phyloP scores from a whole-genome alignment of 2,329 filamentous ascomycete species.

The Aspergillus sergii region DNA sequence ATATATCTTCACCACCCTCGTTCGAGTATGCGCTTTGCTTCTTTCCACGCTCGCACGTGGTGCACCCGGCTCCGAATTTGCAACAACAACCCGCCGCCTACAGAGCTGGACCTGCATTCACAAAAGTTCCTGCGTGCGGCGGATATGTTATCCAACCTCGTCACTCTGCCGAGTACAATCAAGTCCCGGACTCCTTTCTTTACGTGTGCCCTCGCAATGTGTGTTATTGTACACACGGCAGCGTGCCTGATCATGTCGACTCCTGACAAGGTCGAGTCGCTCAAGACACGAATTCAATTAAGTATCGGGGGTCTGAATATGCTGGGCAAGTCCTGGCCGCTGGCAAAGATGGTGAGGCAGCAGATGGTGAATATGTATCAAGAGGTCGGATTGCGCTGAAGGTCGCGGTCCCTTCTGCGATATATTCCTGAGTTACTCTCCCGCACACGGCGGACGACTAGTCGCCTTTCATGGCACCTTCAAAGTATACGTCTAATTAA shows the following conservation, averaged over 20 bases:
- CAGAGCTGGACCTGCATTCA: constrained; percentile 55
- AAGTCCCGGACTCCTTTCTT: constrained; percentile 75
- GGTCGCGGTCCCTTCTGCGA: constrained; percentile 56
- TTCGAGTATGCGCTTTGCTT: constrained; percentile 58
- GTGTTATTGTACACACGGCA: constrained; percentile 73
- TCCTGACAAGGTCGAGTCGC: constrained; percentile 20
- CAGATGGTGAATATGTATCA: constrained; percentile 31
- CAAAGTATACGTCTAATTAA: background rate
- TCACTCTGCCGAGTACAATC: constrained; percentile 56
- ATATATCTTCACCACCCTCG: constrained; percentile 75
- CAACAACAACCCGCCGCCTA: constrained; percentile 1
- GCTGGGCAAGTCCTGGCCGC: constrained; percentile 34
- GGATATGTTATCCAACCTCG: constrained; percentile 72
- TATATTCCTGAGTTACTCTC: background rate
- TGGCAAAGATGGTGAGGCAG: constrained; percentile 29
- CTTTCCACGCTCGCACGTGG: constrained; percentile 22
- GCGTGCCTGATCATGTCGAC: constrained; percentile 62
- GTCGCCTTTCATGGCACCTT: background rate
- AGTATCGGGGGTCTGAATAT: constrained; percentile 31
- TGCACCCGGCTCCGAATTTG: constrained; percentile 18
- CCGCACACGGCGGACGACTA: background rate
- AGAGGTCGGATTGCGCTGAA: constrained; percentile 14
- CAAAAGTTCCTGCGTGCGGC: constrained; percentile 78
- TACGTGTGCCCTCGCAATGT: constrained; percentile 73
- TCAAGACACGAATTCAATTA: constrained; percentile 35